Conservation (phyloP, 768 basidiomycete species). For the Psilocybe cubensis region DNA sequence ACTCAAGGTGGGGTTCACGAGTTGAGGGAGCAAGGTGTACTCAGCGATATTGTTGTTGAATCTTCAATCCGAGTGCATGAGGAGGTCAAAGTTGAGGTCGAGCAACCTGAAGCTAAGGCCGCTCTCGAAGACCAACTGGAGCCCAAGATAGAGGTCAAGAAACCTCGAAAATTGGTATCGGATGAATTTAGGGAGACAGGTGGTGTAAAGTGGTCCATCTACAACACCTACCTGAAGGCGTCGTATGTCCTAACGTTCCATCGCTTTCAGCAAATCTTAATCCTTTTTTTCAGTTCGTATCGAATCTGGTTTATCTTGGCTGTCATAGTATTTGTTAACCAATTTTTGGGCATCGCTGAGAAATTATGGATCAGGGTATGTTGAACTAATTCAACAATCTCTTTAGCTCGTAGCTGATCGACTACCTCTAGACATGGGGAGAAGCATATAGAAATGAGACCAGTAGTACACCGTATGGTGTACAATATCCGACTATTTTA, state of each 20-base stretch:
- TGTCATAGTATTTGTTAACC: constrained; percentile 48
- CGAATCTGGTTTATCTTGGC: constrained; percentile 65
- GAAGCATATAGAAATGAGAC: constrained; percentile 50
- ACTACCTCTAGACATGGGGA: constrained; percentile 60
- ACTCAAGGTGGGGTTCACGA: constrained; percentile 71
- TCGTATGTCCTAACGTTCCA: constrained; percentile 48
- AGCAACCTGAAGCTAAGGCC: constrained; percentile 26
- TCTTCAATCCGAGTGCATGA: constrained; percentile 50
- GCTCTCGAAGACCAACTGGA: constrained; percentile 7
- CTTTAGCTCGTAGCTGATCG: constrained; percentile 12
- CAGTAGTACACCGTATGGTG: constrained; percentile 17
- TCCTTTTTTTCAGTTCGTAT: constrained; percentile 51
- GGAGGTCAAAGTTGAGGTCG: constrained; percentile 41
- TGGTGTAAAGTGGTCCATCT: constrained; percentile 78
- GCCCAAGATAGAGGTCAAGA: constrained; percentile 47
- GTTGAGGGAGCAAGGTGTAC: constrained; percentile 55
- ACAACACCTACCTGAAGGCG: constrained; percentile 69
- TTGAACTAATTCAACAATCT: constrained; percentile 18
- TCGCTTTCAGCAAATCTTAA: background rate
- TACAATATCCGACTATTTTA: constrained; percentile 35
- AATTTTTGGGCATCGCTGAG: constrained; percentile 58
- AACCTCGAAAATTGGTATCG: constrained; percentile 73
- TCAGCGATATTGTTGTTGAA: constrained; percentile 26
- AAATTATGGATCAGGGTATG: constrained; percentile 78
- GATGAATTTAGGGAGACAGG: constrained; percentile 84